Evolutionary conservation across 1,284 basidiomycete species (phyloP).

Genomic region (Neotropicomus parvogracilis): DNA sequence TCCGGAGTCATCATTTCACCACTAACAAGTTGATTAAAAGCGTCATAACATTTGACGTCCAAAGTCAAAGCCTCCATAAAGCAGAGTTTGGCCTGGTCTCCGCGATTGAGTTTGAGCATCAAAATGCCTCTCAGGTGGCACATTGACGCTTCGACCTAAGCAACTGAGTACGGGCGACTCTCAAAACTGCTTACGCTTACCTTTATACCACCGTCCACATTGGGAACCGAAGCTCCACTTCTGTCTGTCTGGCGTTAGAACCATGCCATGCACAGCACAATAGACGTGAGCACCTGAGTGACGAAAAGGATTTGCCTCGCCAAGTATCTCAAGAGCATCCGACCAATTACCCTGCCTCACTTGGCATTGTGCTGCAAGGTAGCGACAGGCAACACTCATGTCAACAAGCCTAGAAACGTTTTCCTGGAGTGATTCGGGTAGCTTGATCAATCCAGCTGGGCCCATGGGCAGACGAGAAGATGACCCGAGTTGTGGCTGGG

Average conservation of each 20-base stretch:
- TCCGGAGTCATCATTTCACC: constrained; percentile 92
- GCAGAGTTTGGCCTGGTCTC: constrained; percentile 84
- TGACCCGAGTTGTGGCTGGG: constrained; percentile 37
- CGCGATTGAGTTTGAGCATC: constrained; percentile 90
- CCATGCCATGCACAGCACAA: not conserved
- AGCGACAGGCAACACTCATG: constrained; percentile 88
- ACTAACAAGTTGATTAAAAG: constrained; percentile 86
- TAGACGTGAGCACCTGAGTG: constrained; percentile 47
- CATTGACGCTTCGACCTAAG: constrained; percentile 90
- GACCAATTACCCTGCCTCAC: constrained; percentile 90
- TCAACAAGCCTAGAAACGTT: constrained; percentile 79
- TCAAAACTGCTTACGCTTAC: constrained; percentile 35
- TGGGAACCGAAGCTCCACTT: constrained; percentile 67
- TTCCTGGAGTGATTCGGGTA: constrained; percentile 57
- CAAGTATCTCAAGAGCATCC: constrained; percentile 91
- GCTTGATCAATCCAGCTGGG: constrained; percentile 61
- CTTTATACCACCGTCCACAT: constrained; percentile 85
- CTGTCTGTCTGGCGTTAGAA: constrained; percentile 36
- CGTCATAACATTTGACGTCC: constrained; percentile 97
- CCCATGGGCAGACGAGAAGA: constrained; percentile 63
- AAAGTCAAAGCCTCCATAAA: constrained; percentile 94
- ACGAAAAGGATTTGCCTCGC: constrained; percentile 85
- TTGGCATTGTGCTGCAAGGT: constrained; percentile 92
- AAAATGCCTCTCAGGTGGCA: constrained; percentile 91
- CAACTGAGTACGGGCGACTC: constrained; percentile 15